These are phyloP conservation scores for Epithele typhae DNA, from an alignment of 768 basidiomycete species.

Conservation along the genomic window DNA sequence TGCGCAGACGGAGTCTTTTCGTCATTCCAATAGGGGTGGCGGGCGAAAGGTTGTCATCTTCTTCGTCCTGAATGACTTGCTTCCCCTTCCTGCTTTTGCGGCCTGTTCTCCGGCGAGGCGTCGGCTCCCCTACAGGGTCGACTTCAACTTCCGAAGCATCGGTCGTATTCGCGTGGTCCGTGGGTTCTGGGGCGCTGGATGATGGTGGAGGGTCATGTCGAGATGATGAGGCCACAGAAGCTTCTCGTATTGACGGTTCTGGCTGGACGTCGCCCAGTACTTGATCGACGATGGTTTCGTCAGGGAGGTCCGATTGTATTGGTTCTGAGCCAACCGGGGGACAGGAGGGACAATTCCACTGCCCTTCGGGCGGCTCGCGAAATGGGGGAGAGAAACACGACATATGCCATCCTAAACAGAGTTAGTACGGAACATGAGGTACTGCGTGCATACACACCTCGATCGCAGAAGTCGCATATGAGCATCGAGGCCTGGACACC, in stretches of 20 bases:
- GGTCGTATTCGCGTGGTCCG: conserved; percentile 22
- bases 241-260: background rate
- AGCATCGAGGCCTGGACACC: conserved; percentile 63
- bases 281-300: background rate
- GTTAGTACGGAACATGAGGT: conserved; percentile 1
- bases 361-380: conserved; percentile 64
- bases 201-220: conserved; percentile 17
- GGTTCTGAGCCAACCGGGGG: conserved; percentile 29
- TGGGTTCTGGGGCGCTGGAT: background rate
- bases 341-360: conserved; percentile 74
- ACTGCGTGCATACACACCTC: conserved; percentile 46
- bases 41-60: conserved; percentile 21
- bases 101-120: conserved; percentile 29
- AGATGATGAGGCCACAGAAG: conserved; percentile 42
- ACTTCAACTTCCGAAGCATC: conserved; percentile 28
- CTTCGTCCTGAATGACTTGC: conserved; percentile 10
- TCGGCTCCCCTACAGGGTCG: conserved; percentile 26
- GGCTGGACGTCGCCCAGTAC: conserved; percentile 3
- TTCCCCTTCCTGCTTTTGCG: conserved; percentile 26
- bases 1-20: conserved; percentile 46
- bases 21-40: conserved; percentile 12
- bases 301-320: background rate
- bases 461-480: conserved; percentile 93
- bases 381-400: conserved; percentile 75
- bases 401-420: conserved; percentile 71